These are phyloP conservation scores for Phytophthora colocasiae DNA, from an alignment of 352 stramenopile species.

Conservation along the genomic window DNA sequence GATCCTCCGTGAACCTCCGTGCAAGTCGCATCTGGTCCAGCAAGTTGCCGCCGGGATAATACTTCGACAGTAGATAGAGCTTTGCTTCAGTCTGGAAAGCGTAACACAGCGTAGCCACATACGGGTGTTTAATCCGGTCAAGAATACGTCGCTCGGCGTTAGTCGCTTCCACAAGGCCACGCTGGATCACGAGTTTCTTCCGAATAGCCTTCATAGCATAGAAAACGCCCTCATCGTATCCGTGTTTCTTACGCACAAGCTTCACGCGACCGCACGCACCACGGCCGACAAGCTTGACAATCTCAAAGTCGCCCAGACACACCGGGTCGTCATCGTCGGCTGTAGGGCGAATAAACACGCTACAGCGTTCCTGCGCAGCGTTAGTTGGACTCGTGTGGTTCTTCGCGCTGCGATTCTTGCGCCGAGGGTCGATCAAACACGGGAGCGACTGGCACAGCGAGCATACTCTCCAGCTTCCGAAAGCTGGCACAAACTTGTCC, in stretches of 20 bases:
- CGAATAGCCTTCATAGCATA: conserved; percentile 90
- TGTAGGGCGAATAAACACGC: conserved; percentile 80
- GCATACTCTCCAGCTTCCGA: conserved; percentile 83
- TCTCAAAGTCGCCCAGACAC: conserved; percentile 94
- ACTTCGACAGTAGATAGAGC: conserved; percentile 93
- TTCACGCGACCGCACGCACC: conserved; percentile 89
- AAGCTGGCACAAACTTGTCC: conserved; percentile 84
- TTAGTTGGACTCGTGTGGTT: conserved; percentile 66
- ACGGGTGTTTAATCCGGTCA: conserved; percentile 95
- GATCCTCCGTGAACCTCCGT: conserved; percentile 93
- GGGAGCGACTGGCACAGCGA: conserved; percentile 80
- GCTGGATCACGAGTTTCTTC: conserved; percentile 90
- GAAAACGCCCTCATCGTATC: conserved; percentile 78
- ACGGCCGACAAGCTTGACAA: conserved; percentile 97
- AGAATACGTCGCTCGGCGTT: conserved; percentile 92
- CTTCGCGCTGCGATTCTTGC: conserved; percentile 73
- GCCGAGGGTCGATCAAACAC: conserved; percentile 80
- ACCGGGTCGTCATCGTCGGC: conserved; percentile 64
- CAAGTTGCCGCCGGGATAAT: conserved; percentile 97
- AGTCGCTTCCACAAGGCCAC: conserved; percentile 90
- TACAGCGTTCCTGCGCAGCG: conserved; percentile 55
- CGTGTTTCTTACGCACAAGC: conserved; percentile 89
- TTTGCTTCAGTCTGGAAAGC: conserved; percentile 92
- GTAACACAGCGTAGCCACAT: conserved; percentile 95
- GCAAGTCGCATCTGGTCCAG: conserved; percentile 92